Percentiles rank a stretch among this genome's conserved stretches.
Conservation (phyloP, 768 basidiomycete species). For the Amanita pseudoporphyria region DNA sequence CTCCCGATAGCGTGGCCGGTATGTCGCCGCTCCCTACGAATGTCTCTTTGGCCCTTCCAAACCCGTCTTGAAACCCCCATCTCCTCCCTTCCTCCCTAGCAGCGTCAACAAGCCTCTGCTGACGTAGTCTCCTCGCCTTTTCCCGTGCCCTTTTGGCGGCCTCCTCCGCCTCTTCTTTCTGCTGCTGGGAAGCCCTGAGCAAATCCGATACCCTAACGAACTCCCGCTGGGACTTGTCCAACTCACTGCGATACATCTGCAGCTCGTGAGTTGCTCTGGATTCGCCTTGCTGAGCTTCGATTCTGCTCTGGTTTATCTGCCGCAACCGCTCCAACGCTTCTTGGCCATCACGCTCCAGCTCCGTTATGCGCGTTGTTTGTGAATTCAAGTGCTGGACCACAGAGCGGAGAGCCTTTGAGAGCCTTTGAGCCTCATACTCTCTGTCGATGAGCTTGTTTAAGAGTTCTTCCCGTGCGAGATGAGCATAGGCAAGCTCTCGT, state of each 20-base stretch:
- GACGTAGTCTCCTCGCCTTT: constrained; percentile 39
- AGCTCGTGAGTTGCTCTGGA: constrained; percentile 26
- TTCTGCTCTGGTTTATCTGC: constrained; percentile 25
- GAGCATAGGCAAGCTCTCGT: constrained; percentile 13
- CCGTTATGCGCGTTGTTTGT: constrained; percentile 24
- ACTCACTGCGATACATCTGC: constrained; percentile 27
- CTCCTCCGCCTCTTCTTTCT: constrained; percentile 49
- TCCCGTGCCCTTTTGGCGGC: constrained; percentile 42
- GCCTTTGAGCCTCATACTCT: constrained; percentile 24
- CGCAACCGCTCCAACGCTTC: constrained; percentile 25
- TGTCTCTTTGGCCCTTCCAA: constrained; percentile 28
- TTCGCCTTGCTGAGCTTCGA: constrained; percentile 28
- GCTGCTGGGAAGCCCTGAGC: constrained; percentile 35
- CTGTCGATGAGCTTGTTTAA: constrained; percentile 22
- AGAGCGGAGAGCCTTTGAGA: constrained; percentile 25
- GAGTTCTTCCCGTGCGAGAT: constrained; percentile 19
- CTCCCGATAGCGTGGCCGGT: background rate
- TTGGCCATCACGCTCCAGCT: constrained; percentile 23
- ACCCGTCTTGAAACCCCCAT: constrained; percentile 39
- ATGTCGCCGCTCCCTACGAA: constrained; percentile 8
- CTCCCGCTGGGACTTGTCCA: constrained; percentile 37
- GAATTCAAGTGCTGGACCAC: constrained; percentile 25
- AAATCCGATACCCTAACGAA: constrained; percentile 42
- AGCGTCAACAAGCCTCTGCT: constrained; percentile 37
- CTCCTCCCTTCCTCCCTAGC: constrained; percentile 53